Percentiles rank a stretch among this genome's conserved stretches.
These are phyloP conservation scores for Mortierella sp. DNA, from an alignment of 371 early-diverging fungal species.

Conservation along the genomic window DNA sequence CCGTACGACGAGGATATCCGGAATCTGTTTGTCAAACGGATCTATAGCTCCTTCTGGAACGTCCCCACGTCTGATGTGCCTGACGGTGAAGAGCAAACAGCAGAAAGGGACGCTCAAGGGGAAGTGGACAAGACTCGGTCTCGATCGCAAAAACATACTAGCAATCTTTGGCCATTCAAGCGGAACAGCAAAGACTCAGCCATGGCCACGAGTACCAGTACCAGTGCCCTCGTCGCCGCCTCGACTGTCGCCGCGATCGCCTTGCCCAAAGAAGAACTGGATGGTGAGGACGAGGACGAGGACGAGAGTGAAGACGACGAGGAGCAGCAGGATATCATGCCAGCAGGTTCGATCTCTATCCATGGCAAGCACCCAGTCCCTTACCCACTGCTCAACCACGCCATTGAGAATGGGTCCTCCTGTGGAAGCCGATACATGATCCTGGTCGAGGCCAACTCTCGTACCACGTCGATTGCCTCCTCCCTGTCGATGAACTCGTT, in stretches of 20 bases:
- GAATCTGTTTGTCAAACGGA: conserved; percentile 13
- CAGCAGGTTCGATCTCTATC: conserved; percentile 4
- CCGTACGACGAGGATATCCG: conserved; percentile 22
- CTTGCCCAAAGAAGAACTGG: background rate
- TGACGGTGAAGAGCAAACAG: background rate
- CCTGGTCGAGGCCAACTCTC: conserved; percentile 6
- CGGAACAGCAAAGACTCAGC: background rate
- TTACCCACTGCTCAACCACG: conserved; percentile 25
- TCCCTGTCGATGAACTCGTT: background rate
- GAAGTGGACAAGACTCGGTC: background rate
- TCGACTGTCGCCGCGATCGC: background rate
- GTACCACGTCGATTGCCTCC: background rate
- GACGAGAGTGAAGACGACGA: background rate
- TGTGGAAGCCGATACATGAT: conserved; percentile 5
- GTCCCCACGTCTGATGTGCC: background rate
- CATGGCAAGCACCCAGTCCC: conserved; percentile 12
- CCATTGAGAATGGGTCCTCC: background rate
- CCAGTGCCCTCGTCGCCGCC: too few relatives aligned
- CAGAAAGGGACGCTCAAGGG: background rate
- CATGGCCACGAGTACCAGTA: background rate
- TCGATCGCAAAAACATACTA: background rate
- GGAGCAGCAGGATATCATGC: background rate
- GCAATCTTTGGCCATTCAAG: background rate
- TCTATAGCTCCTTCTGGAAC: conserved; percentile 22
- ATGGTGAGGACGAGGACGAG: background rate